Base-by-base conservation (phyloP, 2,329 filamentous ascomycete genomes). In the Fusarium chaquense region DNA sequence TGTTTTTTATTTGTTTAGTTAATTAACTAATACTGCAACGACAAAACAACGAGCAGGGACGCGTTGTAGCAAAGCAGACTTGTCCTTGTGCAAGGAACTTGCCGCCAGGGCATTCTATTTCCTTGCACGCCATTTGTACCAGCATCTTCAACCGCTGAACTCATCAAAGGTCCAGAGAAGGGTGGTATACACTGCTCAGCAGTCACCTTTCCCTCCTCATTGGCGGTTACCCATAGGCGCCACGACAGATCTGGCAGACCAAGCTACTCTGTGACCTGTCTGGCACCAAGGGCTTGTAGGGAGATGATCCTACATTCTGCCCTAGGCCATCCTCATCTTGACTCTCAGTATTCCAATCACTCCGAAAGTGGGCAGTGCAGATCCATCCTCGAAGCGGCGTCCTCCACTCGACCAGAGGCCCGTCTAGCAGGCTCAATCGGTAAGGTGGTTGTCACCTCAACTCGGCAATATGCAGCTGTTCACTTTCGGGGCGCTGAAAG, bases 1-100 rank as follows among this genome's bases (percentile, higher is more conserved):
- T 71, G 8, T 70, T 73, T 73, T 60, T 63, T 43, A 41, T 66
- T 61, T 70, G 69, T 63, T 71, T 77, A 73, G 78, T 81, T 74
- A 58, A 81, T 82, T 81, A 82, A 80, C 78, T 82, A 81, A 76
- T 81, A 81, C 75, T 79, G 76, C 77, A 77, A 77, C 73, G 71
- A 79, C 77, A 78, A 80, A 73, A 78, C 75, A 78, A 77, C 76
- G 76, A 79, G 77, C 79, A 80, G 78, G 78, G 76, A 75, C 76
- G 76, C 76, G 75, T 72, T 75, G 67, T 75, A 76, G 73, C 73
- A 72, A 71, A 78, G 72, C 76, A 75, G 75, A 77, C 76, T 78
- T 79, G 72, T 77, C 73, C 76, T 79, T 76, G 74, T 76, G 73
- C 62, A 70, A 75, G 75, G 69, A 41, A 69, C 60, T 47, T 62